Evolutionary conservation across 2,329 filamentous ascomycete species (phyloP).

Genomic region (Stromatinia cepivora): DNA sequence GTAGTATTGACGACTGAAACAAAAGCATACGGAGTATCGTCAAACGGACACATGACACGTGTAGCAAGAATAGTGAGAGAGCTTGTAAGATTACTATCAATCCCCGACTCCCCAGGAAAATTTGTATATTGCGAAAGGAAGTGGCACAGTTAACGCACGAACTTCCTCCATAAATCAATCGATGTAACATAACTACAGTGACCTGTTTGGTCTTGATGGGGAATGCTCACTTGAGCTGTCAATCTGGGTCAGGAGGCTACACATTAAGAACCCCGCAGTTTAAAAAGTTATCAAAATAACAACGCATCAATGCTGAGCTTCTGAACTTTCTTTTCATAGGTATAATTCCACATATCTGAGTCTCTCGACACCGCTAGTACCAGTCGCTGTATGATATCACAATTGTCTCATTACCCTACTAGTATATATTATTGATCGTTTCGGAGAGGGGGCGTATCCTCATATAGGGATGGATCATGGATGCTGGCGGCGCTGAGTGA

Average conservation of each 20-base stretch:
- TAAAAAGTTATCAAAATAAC: not conserved
- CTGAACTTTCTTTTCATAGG: not conserved
- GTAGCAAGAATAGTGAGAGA: not conserved
- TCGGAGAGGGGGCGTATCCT: conserved; percentile 4
- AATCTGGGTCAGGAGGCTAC: not conserved
- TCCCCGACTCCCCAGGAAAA: not conserved
- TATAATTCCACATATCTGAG: not conserved
- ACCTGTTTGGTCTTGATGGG: no score
- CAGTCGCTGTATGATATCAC: not conserved
- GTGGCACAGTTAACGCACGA: conserved; percentile 4
- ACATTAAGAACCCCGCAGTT: not conserved
- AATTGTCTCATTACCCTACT: not conserved
- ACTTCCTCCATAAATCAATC: not conserved
- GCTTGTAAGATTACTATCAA: not conserved
- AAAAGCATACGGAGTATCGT: not conserved
- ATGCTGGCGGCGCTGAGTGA: not conserved
- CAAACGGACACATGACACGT: not conserved
- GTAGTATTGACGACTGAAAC: not conserved
- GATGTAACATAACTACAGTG: not conserved
- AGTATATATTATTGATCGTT: not conserved
- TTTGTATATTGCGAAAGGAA: not conserved
- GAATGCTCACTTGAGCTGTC: conserved; percentile 13
- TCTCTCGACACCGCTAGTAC: not conserved
- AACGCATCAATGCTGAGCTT: not conserved
- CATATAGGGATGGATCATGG: not conserved